Base-by-base conservation (phyloP, 2,329 filamentous ascomycete genomes). In the Penicillium paneum region DNA sequence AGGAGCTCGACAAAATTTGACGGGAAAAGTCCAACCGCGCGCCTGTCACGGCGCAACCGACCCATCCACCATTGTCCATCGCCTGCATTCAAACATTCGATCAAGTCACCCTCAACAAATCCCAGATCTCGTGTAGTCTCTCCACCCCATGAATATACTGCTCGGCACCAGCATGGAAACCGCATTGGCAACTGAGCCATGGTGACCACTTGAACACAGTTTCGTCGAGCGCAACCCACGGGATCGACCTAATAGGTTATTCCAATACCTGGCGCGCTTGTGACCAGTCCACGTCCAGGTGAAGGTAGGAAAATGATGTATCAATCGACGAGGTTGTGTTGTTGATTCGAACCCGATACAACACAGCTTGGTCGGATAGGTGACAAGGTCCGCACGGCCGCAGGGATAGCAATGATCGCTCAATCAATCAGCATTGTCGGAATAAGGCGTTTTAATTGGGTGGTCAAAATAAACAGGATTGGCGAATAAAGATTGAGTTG, bases 51-150 rank as follows among this genome's bases (percentile, higher is more conserved):
- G 69, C 87, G 90, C 69, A 99, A 77, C 60, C 93, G 85, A 44
- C 94, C 94, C 76, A 92, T 96, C 94, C 94, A 99, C 94, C 94
- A 99, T 43, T 90, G 92, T 49, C 94, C 94, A 76, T 99, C 94
- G 60, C 94, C 94, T 19, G 94, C 94, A 72, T 99, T 99, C 49
- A 99, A 81, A 69, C 93, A 97, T 83, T 99, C 94, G 72, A 99
- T 99, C 63, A 99, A 76, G 75, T 99, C 94, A 60, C 94, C 94
- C 74, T 99, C 94, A 64, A 99, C 89, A 74, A 99, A 99, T 15
- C 94, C 94, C 54, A 99, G 82, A 71, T 99, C 94, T 72, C 89
- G 86, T 79, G 96, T 96, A 24, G 89, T 93, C 86, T 96, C 91
- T 78, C 91, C 91, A 74, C 91, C 90, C 89, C 90, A 96, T 17